A percentile compares a stretch with the other conserved stretches of the same genome.
These are phyloP conservation scores for Aspergillus eucalypticola DNA, from an alignment of 2,329 filamentous ascomycete genomes.

Conservation along the genomic window DNA sequence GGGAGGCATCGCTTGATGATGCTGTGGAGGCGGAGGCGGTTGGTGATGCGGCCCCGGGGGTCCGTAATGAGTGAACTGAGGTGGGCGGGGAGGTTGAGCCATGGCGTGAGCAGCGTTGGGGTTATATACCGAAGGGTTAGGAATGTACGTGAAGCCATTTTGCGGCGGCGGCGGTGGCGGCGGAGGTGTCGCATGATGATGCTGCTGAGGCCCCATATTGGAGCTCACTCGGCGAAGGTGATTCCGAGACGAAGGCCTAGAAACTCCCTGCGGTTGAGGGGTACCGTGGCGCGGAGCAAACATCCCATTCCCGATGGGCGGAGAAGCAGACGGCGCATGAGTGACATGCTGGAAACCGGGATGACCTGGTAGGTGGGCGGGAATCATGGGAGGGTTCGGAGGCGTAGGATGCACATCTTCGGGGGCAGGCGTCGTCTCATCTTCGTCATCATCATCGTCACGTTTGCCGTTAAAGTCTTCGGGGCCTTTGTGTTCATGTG, in stretches of 20 bases:
- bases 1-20: constrained; percentile 28
- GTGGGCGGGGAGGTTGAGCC: constrained; percentile 48
- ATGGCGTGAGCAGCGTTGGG: constrained; percentile 55
- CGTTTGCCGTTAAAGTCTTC: constrained; percentile 82
- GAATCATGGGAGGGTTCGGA: constrained; percentile 59
- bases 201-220: constrained; percentile 67
- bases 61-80: constrained; percentile 43
- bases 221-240: constrained; percentile 74
- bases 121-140: constrained; percentile 83
- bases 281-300: constrained; percentile 75
- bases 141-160: constrained; percentile 80
- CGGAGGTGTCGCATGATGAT: constrained; percentile 61
- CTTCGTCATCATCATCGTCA: constrained; percentile 77
- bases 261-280: constrained; percentile 74
- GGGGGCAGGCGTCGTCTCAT: constrained; percentile 70
- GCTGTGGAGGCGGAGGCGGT: constrained; percentile 30
- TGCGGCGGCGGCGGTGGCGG: constrained; percentile 57
- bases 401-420: constrained; percentile 59
- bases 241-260: constrained; percentile 77
- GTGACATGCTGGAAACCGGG: constrained; percentile 76
- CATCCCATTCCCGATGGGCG: constrained; percentile 78
- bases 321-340: constrained; percentile 83
- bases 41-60: constrained; percentile 40
- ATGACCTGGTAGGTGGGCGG: constrained; percentile 68
- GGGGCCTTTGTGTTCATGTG: constrained; percentile 95